Base-by-base conservation (phyloP, 176 grass and related monocot species). In the Pontederia crassipes region DNA sequence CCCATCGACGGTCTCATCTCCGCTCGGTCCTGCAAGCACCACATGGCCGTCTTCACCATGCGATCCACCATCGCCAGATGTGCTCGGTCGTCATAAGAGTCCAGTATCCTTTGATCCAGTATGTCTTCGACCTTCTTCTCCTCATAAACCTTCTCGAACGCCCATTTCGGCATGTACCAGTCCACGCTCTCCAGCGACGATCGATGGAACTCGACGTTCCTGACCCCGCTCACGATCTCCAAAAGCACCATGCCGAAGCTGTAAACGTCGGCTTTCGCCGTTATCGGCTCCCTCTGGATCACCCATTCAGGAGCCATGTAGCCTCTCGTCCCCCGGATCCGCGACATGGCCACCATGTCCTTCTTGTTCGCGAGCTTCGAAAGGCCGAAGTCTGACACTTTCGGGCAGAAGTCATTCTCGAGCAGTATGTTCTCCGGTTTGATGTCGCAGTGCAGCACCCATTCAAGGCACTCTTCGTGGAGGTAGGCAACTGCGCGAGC, bases 261-360 rank as follows among this genome's bases (percentile, higher is more conserved):
- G 73, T 95, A 95, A 8, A 95, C 90, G 50, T 90, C 90, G 0
- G 90, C 90, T 71, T 95, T 95, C 3, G 90, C 90, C 0, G 90
- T 90, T 83, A 95, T 95, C 65, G 86, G 90, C 78, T 95, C 90
- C 0, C 90, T 80, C 55, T 95, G 85, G 73, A 86, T 90, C 1
- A 95, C 86, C 90, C 90, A 95, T 75, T 95, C 90, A 0, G 90
- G 90, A 0, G 90, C 90, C 86, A 95, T 79, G 80, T 95, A 95
- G 0, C 90, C 90, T 18, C 90, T 64, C 26, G 86, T 95, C 55
- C 90, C 90, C 0, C 86, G 78, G 72, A 95, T 95, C 20, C 78
- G 24, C 0, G 86, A 95, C 90, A 95, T 95, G 53, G 90, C 89
- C 68, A 90, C 86, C 74, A 86, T 95, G 62, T 90, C 90, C 65